Evolutionary conservation across 352 stramenopile species (phyloP), one percentile per base, ranked within the genome.

Genomic region (Globisporangium megalacanthum): DNA sequence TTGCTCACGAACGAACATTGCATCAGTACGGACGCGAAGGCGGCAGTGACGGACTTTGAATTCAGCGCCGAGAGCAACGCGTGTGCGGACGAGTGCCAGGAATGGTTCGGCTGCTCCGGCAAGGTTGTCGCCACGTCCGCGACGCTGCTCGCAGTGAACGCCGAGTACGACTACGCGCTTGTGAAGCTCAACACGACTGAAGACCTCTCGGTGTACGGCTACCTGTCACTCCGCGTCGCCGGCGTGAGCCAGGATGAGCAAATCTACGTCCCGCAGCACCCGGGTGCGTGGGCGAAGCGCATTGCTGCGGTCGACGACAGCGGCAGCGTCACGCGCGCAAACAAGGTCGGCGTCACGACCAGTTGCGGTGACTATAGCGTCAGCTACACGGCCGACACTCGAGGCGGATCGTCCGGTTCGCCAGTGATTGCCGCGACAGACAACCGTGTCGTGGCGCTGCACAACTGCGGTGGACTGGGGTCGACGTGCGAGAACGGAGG

Each of bases 201-300:
- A 1, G 63, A 77, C 22, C 56, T 76, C 3, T 64, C 58, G 33
- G 11, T 45, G 37, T 81, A 69, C 39, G 69, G 69, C 1, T 70
- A 66, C 56, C 58, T 84, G 22, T 63, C 63, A 46, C 56, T 78
- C 0, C 71, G 69, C 10, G 59, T 66, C 4, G 49, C 60, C 2
- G 74, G 71, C 11, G 60, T 60, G 1, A 46, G 56, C 4, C 52
- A 56, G 11, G 52, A 64, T 9, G 72, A 84, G 58, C 58, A 74
- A 36, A 79, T 80, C 50, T 83, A 79, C 57, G 64, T 83, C 14
- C 74, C 74, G 0, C 71, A 84, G 59, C 69, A 84, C 53, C 72
- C 69, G 6, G 50, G 60, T 5, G 71, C 60, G 11, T 63, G 63
- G 25, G 71, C 68, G 49, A 80, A 76, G 59, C 63, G 57, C 22